phyloP scores from a whole-genome alignment of 2,329 filamentous ascomycete genomes.

The Trichoderma breve region DNA sequence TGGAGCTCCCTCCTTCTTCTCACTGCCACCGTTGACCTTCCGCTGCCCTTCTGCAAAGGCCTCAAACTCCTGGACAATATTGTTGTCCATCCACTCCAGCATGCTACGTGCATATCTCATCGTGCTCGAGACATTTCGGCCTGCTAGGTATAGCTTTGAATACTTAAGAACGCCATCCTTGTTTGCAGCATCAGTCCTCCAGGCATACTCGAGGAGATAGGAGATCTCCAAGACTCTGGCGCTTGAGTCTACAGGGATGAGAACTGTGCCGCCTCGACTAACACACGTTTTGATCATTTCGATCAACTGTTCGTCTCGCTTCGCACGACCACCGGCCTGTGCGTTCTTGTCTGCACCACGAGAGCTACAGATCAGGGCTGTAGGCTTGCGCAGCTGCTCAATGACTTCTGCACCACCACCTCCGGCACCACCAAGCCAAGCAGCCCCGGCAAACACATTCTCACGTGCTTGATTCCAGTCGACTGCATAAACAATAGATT shows the following conservation, averaged over 20 bases:
- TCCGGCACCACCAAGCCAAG: conserved; percentile 83
- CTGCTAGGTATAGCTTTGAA: conserved; percentile 75
- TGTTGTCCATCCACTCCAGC: conserved; percentile 99
- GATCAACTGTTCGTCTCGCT: conserved; percentile 81
- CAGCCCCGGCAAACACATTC: conserved; percentile 88
- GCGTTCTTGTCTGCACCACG: conserved; percentile 71
- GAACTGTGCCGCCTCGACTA: conserved; percentile 78
- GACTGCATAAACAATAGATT: conserved; percentile 95
- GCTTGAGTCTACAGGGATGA: conserved; percentile 93
- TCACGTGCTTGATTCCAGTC: conserved; percentile 99
- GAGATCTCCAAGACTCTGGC: conserved; percentile 90
- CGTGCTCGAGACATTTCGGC: conserved; percentile 80
- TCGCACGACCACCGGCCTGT: conserved; percentile 70
- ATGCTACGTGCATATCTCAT: conserved; percentile 91
- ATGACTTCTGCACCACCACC: conserved; percentile 85
- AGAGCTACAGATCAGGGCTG: conserved; percentile 88
- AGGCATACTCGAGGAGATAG: conserved; percentile 89
- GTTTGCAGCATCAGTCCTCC: conserved; percentile 64
- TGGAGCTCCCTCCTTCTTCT: conserved; percentile 63
- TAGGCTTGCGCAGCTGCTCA: conserved; percentile 89
- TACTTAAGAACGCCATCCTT: conserved; percentile 51
- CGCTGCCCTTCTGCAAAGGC: conserved; percentile 57
- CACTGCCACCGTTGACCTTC: conserved; percentile 45
- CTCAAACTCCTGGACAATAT: conserved; percentile 89
- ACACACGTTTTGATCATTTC: conserved; percentile 79